phyloP scores from a whole-genome alignment of 1,139 yeast species.

The Hemisphaericaspora lyxosophila region DNA sequence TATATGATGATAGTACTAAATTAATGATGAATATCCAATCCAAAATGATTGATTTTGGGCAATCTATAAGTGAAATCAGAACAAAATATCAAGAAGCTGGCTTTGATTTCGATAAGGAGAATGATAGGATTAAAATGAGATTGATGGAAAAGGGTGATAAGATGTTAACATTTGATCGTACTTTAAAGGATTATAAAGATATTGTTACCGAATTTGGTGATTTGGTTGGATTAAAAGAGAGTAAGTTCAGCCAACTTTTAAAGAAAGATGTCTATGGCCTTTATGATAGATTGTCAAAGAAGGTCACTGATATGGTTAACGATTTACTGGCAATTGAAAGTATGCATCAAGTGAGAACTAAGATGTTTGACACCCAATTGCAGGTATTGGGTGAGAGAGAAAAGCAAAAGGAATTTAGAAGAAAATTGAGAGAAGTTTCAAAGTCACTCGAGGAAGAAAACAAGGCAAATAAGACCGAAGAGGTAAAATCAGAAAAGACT shows the following conservation, averaged over 20 bases:
- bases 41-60: constrained; percentile 44
- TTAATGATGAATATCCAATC: constrained; percentile 45
- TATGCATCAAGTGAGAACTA: constrained; percentile 42
- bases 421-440: constrained; percentile 29
- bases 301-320: constrained; percentile 34
- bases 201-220: constrained; percentile 30
- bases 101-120: constrained; percentile 52
- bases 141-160: constrained; percentile 35
- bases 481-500: constrained; percentile 19
- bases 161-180: constrained; percentile 33
- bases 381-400: constrained; percentile 36
- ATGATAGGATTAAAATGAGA: constrained; percentile 37
- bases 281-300: constrained; percentile 33
- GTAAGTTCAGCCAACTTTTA: constrained; percentile 25
- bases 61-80: constrained; percentile 41
- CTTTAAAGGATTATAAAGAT: constrained; percentile 35
- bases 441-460: constrained; percentile 19
- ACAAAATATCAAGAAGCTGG: constrained; percentile 41
- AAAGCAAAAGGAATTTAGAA: constrained; percentile 36
- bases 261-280: constrained; percentile 36
- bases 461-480: constrained; percentile 17
- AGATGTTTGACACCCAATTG: constrained; percentile 34
- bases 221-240: constrained; percentile 26
- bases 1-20: constrained; percentile 42
- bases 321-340: constrained; percentile 34